Percentiles rank a stretch among this genome's conserved stretches.
These are phyloP conservation scores for Venturia effusa DNA, from an alignment of 2,329 filamentous ascomycete genomes.

Conservation along the genomic window DNA sequence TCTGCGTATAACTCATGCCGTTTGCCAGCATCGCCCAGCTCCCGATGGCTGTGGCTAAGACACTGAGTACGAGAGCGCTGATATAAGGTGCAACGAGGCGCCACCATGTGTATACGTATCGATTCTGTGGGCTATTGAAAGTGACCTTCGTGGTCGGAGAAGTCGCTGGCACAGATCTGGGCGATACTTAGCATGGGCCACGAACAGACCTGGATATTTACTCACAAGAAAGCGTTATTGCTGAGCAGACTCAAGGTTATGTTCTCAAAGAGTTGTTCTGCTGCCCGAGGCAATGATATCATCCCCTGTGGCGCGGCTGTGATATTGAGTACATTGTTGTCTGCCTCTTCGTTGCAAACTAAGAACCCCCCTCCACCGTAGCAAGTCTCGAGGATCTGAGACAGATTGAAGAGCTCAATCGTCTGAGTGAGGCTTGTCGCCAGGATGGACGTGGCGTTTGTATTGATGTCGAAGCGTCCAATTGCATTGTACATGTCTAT, in stretches of 20 bases:
- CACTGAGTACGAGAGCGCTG: not conserved
- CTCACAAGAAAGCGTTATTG: not conserved
- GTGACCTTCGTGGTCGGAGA: not conserved
- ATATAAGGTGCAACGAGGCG: conserved; percentile 1
- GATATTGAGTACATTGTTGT: not conserved
- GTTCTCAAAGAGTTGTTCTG: conserved; percentile 1
- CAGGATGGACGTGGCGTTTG: not conserved
- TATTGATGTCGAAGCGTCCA: not conserved
- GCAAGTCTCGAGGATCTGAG: not conserved
- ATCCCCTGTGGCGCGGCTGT: not conserved
- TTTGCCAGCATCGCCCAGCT: not conserved
- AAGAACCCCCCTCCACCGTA: not conserved
- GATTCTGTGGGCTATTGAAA: conserved; percentile 2
- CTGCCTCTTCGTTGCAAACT: not conserved
- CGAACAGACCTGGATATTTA: not conserved
- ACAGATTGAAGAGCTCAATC: not conserved
- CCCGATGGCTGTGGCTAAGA: not conserved
- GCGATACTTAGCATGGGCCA: not conserved
- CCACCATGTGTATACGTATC: conserved; percentile 6
- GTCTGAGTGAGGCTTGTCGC: not conserved
- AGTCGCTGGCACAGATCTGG: not conserved
- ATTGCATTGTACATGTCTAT: not conserved
- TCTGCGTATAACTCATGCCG: conserved; percentile 3
- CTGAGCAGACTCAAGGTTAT: not conserved
- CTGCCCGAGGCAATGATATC: not conserved